Base-by-base conservation (phyloP, 257 asterid genomes). In the Penstemon barbatus region DNA sequence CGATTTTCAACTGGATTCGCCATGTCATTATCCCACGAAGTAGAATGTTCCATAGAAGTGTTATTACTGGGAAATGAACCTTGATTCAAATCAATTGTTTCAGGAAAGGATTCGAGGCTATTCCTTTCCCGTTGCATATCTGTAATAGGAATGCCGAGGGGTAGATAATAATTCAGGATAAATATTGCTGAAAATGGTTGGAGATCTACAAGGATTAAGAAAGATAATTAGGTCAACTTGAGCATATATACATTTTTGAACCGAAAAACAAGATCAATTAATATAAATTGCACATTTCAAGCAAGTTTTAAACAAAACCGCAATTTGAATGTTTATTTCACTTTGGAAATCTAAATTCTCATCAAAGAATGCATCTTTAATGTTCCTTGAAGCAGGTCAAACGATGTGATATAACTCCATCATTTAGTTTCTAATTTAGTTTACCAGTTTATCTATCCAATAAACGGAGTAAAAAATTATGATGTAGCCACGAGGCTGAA, bases 41-140 rank as follows among this genome's bases (percentile, higher is more conserved):
- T 40, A 6, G 86, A 72, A 44, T 58, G 81, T 72, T 88, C 91
- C 85, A 84, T 66, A 7, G 84, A 65, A 55, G 84, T 45, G 71
- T 74, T 80, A 74, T 61, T 25, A 25, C 33, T 82, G 9, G 96
- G 74, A 55, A 76, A 75, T 46, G 94, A 81, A 68, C 83, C 95
- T 82, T 85, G 94, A 80, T 93, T 90, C 74, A 88, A 78, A 78
- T 88, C 97, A 68, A 83, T 76, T 36, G 87, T 74, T 53, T 89
- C 96, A 64, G 96, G 87, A 81, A 88, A 85, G 75, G 95, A 81
- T 81, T 83, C 82, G 42, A 85, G 67, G 33, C 33, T 25, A 75
- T 88, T 74, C 78, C 96, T 83, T 72, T 75, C 87, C 78, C 93
- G 80, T 75, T 85, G 95, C 98, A 88, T 84, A 50, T 78, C 78